phyloP scores from a whole-genome alignment of 2,329 filamentous ascomycete genomes.

The Apiospora malaysiana region DNA sequence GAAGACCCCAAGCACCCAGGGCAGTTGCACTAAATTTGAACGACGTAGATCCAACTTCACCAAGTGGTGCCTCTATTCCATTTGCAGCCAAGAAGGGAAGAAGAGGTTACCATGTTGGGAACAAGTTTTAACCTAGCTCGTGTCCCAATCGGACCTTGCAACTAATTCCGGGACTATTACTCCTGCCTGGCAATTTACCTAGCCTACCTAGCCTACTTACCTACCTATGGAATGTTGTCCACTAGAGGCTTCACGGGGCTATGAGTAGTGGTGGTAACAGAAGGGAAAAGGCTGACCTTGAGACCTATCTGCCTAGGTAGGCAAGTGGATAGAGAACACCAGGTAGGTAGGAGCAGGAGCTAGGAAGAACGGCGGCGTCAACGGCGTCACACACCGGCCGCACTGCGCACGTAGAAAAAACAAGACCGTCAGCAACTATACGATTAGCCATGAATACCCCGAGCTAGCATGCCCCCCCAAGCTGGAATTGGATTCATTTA shows the following conservation, averaged over 20 bases:
- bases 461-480: not conserved
- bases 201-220: not conserved
- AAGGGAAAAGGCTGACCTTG: not conserved
- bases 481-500: not conserved
- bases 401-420: conserved; percentile 5
- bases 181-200: not conserved
- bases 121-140: not conserved
- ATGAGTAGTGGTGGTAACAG: not conserved
- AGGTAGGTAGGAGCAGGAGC: not conserved
- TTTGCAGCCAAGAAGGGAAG: not conserved
- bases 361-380: not conserved
- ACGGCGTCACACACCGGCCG: conserved; percentile 23
- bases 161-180: not conserved
- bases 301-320: not conserved
- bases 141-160: not conserved
- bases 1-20: too few relatives aligned
- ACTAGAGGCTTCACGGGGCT: not conserved
- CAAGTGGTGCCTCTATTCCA: not conserved
- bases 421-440: not conserved
- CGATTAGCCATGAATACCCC: not conserved
- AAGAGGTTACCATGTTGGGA: conserved; percentile 4
- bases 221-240: not conserved
- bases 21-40: not conserved
- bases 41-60: not conserved
- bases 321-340: not conserved